Evolutionary conservation across 306 rosid genomes (phyloP).

Genomic region (barrel medic (Medicago truncatula)): DNA sequence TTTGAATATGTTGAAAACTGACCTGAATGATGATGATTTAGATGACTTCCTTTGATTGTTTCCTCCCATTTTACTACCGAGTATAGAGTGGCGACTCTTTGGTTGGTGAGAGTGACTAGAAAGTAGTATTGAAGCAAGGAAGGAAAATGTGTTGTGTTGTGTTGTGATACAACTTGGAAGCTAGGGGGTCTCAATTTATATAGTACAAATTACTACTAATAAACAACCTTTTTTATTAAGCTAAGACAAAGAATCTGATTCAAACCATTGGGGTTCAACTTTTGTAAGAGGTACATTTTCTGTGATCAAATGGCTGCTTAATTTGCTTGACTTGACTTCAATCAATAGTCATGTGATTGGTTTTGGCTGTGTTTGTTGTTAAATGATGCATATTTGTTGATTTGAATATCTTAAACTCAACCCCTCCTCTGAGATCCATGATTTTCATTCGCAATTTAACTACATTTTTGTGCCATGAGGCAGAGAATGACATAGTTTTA

Average conservation of each 20-base stretch:
- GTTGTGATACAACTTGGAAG: slow-evolving; percentile 15
- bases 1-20: slow-evolving; percentile 67
- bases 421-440: too few relatives aligned
- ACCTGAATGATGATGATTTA: slow-evolving; percentile 48
- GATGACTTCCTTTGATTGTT: slow-evolving; percentile 60
- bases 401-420: too few relatives aligned
- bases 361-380: too few relatives aligned
- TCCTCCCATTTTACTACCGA: slow-evolving; percentile 51
- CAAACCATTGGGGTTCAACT: slow-evolving; percentile 38
- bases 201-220: slow-evolving; percentile 20
- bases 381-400: too few relatives aligned
- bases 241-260: slow-evolving; percentile 55
- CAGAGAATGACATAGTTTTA: too few relatives aligned
- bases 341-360: too few relatives aligned
- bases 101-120: neutral
- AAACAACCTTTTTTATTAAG: slow-evolving; percentile 6
- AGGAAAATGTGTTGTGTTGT: too few relatives aligned
- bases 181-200: slow-evolving; percentile 55
- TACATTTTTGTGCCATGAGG: too few relatives aligned
- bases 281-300: slow-evolving; percentile 44
- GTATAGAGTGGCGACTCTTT: slow-evolving; percentile 20
- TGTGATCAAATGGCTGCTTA: slow-evolving; percentile 52
- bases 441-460: too few relatives aligned
- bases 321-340: too few relatives aligned
- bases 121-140: slow-evolving; percentile 23